phyloP scores from a whole-genome alignment of 1,284 basidiomycete species.

The Cutaneotrichosporon cyanovorans region DNA sequence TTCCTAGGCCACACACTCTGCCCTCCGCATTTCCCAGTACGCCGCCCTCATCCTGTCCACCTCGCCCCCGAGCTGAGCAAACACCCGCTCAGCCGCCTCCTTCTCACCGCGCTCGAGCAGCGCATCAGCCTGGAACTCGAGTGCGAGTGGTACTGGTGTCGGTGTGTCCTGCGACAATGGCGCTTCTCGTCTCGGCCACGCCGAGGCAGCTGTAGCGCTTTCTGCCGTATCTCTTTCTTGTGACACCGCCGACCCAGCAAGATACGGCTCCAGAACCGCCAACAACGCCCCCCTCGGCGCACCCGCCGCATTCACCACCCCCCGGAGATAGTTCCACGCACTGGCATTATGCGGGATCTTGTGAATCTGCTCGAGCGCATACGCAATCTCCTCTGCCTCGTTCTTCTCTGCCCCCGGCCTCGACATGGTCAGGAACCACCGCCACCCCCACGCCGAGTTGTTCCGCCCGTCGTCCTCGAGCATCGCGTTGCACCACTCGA shows the following conservation, averaged over 20 bases:
- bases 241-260: slow-evolving; percentile 29
- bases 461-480: slow-evolving; percentile 76
- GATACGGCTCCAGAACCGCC: slow-evolving; percentile 61
- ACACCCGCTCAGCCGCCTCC: slow-evolving; percentile 55
- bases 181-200: slow-evolving; percentile 35
- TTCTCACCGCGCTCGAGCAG: slow-evolving; percentile 54
- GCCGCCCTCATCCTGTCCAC: slow-evolving; percentile 62
- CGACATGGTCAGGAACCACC: slow-evolving; percentile 84
- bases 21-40: slow-evolving; percentile 36
- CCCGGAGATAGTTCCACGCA: slow-evolving; percentile 90
- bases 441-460: slow-evolving; percentile 94
- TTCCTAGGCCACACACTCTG: slow-evolving; percentile 20
- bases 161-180: slow-evolving; percentile 58
- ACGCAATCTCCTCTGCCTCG: slow-evolving; percentile 17
- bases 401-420: slow-evolving; percentile 50
- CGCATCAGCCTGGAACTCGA: slow-evolving; percentile 80
- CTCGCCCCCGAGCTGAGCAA: slow-evolving; percentile 61
- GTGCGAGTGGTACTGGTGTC: slow-evolving; percentile 64
- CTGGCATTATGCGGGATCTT: slow-evolving; percentile 82
- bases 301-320: slow-evolving; percentile 31
- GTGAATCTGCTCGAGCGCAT: slow-evolving; percentile 67
- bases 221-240: slow-evolving; percentile 20
- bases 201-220: too few relatives aligned
- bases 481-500: slow-evolving; percentile 68
- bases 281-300: slow-evolving; percentile 53